A percentile compares a stretch with the other conserved stretches of the same genome.
phyloP scores from a whole-genome alignment of 345 rosid species.

The Aethionema arabicum region DNA sequence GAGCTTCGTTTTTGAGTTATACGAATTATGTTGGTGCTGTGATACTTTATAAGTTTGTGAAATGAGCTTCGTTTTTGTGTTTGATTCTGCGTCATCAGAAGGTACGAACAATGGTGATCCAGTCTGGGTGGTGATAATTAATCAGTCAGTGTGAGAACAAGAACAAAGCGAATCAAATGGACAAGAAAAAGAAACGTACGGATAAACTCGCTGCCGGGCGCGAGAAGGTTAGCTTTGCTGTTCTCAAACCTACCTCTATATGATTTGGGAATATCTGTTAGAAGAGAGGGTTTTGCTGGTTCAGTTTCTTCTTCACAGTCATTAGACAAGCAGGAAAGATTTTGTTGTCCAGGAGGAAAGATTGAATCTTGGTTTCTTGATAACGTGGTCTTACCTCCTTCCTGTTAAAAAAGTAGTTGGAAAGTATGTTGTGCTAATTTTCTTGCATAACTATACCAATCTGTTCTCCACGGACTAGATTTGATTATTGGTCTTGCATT shows the following conservation, averaged over 20 bases:
- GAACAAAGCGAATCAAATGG: conserved; percentile 58
- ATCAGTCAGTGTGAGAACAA: conserved; percentile 33
- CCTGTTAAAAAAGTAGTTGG: neutral
- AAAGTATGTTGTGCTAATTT: neutral
- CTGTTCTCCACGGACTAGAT: neutral
- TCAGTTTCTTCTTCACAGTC: conserved; percentile 8
- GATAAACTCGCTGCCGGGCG: conserved; percentile 96
- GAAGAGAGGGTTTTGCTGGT: conserved; percentile 14
- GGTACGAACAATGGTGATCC: conserved; percentile 42
- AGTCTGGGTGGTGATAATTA: conserved; percentile 35
- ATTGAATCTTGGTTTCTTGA: neutral
- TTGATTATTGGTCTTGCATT: conserved; percentile 23
- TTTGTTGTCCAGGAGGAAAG: conserved; percentile 15
- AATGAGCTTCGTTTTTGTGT: neutral
- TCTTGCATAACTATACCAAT: neutral
- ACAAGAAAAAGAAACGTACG: conserved; percentile 81
- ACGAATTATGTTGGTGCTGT: conserved; percentile 31
- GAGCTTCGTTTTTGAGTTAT: neutral
- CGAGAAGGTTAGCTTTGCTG: conserved; percentile 56
- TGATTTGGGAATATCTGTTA: conserved; percentile 8
- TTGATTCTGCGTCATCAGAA: conserved; percentile 22
- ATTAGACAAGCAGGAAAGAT: conserved; percentile 6
- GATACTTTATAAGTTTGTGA: conserved; percentile 11
- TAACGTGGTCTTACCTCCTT: neutral
- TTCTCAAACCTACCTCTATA: neutral